These are phyloP conservation scores for Podospora appendiculata DNA, from an alignment of 495 filamentous ascomycete species.

Conservation along the genomic window DNA sequence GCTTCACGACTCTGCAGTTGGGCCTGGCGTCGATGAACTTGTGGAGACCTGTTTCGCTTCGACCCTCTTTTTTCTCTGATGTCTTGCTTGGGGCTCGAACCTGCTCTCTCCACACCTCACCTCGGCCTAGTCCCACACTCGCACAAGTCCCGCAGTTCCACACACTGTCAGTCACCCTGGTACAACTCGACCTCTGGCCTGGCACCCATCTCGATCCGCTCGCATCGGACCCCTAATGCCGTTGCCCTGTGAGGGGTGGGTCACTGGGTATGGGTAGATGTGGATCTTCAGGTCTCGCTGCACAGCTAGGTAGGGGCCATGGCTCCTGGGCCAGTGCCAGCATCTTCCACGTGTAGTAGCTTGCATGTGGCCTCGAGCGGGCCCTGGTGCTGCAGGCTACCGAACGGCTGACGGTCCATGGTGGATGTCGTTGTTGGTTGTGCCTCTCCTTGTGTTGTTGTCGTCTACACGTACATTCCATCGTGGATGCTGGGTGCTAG, in stretches of 20 bases:
- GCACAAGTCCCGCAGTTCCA: no score
- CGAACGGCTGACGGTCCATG: conserved; percentile 9
- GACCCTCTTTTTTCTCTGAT: no score
- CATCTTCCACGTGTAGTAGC: conserved; percentile 2
- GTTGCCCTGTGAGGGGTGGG: not conserved
- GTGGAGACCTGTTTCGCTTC: no score
- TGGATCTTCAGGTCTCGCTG: conserved; percentile 5
- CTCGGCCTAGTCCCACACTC: not conserved
- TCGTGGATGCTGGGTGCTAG: no score
- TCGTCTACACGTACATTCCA: no score
- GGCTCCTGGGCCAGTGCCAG: not conserved
- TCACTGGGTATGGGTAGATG: not conserved
- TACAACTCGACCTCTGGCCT: no score
- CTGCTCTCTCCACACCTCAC: not conserved
- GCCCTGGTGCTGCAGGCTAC: conserved; percentile 10
- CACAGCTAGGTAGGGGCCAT: conserved; percentile 11
- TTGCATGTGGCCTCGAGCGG: conserved; percentile 2
- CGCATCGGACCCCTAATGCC: no score
- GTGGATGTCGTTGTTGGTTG: not conserved
- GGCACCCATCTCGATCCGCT: no score
- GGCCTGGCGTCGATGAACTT: no score
- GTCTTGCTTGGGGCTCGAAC: no score
- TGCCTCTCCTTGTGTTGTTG: not conserved
- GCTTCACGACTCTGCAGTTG: no score
- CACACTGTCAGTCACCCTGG: no score